A percentile compares a stretch with the other conserved stretches of the same genome.
Evolutionary conservation across 2,329 filamentous ascomycete genomes (phyloP).

Genomic region (Colletotrichum chrysophilum): DNA sequence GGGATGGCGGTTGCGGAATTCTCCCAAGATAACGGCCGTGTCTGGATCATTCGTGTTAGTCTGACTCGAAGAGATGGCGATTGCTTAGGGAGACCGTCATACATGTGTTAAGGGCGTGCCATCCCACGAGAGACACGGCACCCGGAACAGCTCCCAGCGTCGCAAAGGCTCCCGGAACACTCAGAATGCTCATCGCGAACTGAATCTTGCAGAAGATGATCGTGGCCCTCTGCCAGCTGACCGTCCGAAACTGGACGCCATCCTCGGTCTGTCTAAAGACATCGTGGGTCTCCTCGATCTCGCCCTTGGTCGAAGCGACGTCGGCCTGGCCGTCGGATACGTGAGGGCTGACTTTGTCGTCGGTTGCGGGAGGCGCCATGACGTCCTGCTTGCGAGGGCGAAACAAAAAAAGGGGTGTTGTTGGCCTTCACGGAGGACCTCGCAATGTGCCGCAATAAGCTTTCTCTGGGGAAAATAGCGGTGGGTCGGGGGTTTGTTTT

Average conservation of each 20-base stretch:
- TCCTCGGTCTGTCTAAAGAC: constrained; percentile 29
- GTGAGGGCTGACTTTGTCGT: background rate
- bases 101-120: constrained; percentile 34
- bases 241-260: constrained; percentile 32
- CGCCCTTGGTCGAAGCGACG: background rate
- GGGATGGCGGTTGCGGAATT: background rate
- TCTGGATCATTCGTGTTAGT: background rate
- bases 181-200: constrained; percentile 31
- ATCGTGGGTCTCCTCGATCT: constrained; percentile 10
- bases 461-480: background rate
- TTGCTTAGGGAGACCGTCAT: background rate
- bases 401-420: background rate
- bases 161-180: constrained; percentile 20
- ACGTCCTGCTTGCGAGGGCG: background rate
- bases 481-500: background rate
- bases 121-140: constrained; percentile 39
- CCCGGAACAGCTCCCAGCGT: constrained; percentile 34
- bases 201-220: constrained; percentile 44
- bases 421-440: background rate
- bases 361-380: background rate
- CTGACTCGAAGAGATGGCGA: rapidly evolving
- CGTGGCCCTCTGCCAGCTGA: constrained; percentile 43
- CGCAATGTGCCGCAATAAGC: background rate
- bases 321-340: background rate
- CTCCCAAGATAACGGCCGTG: background rate